Percentiles rank a stretch among this genome's conserved stretches.
Evolutionary conservation across 192 early-diverging fungal species (phyloP).

Genomic region (Coemansia sp.): DNA sequence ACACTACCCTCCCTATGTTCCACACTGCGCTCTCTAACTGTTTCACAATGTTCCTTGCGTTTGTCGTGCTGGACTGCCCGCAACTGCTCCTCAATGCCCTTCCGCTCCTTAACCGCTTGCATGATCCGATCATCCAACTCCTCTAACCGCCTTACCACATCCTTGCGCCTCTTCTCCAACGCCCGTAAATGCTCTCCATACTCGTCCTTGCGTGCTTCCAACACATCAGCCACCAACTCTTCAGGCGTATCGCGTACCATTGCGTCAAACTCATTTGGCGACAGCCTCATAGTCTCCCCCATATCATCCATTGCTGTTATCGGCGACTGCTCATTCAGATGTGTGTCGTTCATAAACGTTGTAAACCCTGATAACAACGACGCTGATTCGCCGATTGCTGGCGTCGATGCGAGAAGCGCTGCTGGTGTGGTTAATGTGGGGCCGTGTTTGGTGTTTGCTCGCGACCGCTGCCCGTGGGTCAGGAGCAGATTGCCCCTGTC

Average conservation of each 20-base stretch:
- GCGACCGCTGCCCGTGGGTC: constrained; percentile 1
- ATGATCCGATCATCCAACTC: constrained; percentile 28
- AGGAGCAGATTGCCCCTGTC: constrained; percentile 5
- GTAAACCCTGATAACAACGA: constrained; percentile 42
- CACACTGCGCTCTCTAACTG: not conserved
- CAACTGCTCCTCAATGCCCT: constrained; percentile 18
- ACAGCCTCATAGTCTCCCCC: constrained; percentile 8
- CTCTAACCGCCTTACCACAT: constrained; percentile 12
- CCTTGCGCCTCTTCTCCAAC: constrained; percentile 24
- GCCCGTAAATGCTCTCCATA: constrained; percentile 25
- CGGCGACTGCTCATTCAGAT: not conserved
- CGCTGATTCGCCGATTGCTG: constrained; percentile 17
- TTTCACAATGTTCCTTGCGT: too few relatives aligned
- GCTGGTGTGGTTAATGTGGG: not conserved
- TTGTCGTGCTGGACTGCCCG: not conserved
- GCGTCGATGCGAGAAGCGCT: constrained; percentile 14
- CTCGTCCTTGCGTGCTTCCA: constrained; percentile 32
- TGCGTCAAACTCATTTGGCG: constrained; percentile 25
- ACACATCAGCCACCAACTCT: constrained; percentile 8
- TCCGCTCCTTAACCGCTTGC: constrained; percentile 19
- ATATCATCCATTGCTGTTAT: not conserved
- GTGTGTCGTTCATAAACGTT: constrained; percentile 13
- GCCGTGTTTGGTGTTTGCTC: not conserved
- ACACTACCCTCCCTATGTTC: not conserved
- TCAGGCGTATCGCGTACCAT: constrained; percentile 18